Evolutionary conservation across 352 stramenopile species (phyloP).

Genomic region (Phytopythium boreale): DNA sequence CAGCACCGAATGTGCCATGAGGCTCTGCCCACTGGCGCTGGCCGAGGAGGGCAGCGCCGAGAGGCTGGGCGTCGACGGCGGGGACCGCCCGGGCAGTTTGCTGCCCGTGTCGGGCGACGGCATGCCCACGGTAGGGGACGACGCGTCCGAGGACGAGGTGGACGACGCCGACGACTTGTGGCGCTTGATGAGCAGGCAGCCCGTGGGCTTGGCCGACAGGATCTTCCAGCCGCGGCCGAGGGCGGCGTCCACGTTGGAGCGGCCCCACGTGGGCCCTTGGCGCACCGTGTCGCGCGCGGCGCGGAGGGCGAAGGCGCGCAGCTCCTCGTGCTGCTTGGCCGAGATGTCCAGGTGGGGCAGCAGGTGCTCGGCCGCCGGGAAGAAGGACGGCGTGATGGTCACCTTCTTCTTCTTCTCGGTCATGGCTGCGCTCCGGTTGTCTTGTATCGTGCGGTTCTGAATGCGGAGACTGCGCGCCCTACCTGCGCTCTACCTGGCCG

Average conservation of each 20-base stretch:
- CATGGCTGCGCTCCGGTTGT: not conserved
- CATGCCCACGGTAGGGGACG: not conserved
- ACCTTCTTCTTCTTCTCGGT: constrained; percentile 27
- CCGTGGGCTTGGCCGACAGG: constrained; percentile 32
- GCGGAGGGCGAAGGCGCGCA: constrained; percentile 54
- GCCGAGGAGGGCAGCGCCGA: not conserved
- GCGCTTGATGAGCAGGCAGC: constrained; percentile 59
- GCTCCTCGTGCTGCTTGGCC: constrained; percentile 52
- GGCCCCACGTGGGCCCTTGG: constrained; percentile 61
- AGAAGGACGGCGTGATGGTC: constrained; percentile 39
- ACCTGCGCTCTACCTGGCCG: not conserved
- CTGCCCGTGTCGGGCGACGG: too few species aligned
- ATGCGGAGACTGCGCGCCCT: not conserved
- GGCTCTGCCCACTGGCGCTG: constrained; percentile 27
- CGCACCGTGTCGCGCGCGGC: constrained; percentile 44
- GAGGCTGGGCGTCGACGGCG: not conserved
- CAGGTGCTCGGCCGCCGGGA: constrained; percentile 50
- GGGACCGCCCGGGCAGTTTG: not conserved
- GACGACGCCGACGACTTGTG: constrained; percentile 9
- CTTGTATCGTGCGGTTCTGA: too few species aligned
- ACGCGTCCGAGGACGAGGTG: not conserved
- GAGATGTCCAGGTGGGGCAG: constrained; percentile 50
- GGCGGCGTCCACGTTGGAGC: constrained; percentile 47
- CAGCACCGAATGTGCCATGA: constrained; percentile 56
- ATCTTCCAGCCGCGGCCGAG: constrained; percentile 56